Conservation (phyloP, 2,329 filamentous ascomycete genomes). For the Aspergillus floridensis region DNA sequence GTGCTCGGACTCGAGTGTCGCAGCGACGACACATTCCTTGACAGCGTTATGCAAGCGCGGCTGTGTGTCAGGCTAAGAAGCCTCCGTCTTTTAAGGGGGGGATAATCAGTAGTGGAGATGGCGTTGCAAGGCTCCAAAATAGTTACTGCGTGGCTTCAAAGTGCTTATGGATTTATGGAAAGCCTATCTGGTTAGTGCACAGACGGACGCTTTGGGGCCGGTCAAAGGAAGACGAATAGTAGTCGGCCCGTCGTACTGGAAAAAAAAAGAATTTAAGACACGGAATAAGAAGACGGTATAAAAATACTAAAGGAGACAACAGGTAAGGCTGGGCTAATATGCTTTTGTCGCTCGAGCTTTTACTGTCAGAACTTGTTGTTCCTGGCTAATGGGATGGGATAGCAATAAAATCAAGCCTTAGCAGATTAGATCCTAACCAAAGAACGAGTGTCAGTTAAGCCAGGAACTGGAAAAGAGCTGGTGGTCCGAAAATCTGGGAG, state of each 20-base stretch:
- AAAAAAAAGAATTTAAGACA: background rate
- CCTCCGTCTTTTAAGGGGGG: conserved; percentile 22
- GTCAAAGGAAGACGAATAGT: background rate
- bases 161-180: conserved; percentile 14
- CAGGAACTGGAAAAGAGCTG: background rate
- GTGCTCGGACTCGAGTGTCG: conserved; percentile 21
- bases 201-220: conserved; percentile 1
- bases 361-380: background rate
- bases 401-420: background rate
- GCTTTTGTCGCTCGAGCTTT: background rate
- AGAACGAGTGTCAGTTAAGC: background rate
- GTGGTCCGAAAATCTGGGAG: background rate
- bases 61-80: conserved; percentile 28
- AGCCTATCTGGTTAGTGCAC: conserved; percentile 16
- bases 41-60: conserved; percentile 29
- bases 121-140: conserved; percentile 20
- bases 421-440: background rate
- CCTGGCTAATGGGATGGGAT: background rate
- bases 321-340: background rate
- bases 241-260: background rate
- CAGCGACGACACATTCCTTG: conserved; percentile 26
- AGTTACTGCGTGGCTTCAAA: conserved; percentile 18
- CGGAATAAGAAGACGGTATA: background rate
- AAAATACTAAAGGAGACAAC: background rate
- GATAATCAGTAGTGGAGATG: conserved; percentile 21